Base-by-base conservation (phyloP, 73 alveolate species). In the Paramecium sonneborni region DNA sequence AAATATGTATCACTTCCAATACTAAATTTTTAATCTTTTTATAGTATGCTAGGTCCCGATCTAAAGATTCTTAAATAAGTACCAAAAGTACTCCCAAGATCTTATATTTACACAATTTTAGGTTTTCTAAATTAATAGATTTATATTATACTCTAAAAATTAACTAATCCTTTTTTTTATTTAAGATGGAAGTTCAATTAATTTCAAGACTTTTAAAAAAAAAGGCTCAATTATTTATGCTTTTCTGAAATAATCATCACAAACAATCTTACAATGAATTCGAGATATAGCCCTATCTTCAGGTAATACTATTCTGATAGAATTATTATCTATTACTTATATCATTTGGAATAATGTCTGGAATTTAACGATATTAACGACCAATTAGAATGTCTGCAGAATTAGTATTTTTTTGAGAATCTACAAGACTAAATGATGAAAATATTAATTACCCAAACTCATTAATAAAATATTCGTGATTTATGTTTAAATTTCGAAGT, bases 351-450 rank as follows among this genome's bases (percentile, higher is more conserved):
- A 72, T 11, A 34, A 72, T 37, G 15, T 35, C 57, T 10, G 30
- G 35, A 12, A 5, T 8, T 72, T 72, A 20, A 11, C 86, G 6
- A 72, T 72, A 8, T 72, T 12, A 72, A 32, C 86, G 26, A 5
- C 86, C 86, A 0, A 72, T 72, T 34, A 72, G 52, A 32, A 72
- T 72, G 57, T 72, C 86, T 35, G 12, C 26, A 38, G 86, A 72
- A 35, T 32, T 37, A 28, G 86, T 37, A 35, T 72, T 72, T 41
- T 72, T 72, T 38, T 72, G 26, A 0, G 86, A 72, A 72, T 18
- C 86, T 21, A 72, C 20, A 28, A 72, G 44, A 0, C 86, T 72
- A 72, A 10, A 72, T 9, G 24, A 15, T 32, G 38, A 11, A 3
- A 62, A 26, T 20, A 3, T 18, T 18, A 18, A 0, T 26, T 62